A percentile compares a stretch with the other conserved stretches of the same genome.
These are phyloP conservation scores for Gnetum montanum DNA, from an alignment of 75 land plant species.

Conservation along the genomic window DNA sequence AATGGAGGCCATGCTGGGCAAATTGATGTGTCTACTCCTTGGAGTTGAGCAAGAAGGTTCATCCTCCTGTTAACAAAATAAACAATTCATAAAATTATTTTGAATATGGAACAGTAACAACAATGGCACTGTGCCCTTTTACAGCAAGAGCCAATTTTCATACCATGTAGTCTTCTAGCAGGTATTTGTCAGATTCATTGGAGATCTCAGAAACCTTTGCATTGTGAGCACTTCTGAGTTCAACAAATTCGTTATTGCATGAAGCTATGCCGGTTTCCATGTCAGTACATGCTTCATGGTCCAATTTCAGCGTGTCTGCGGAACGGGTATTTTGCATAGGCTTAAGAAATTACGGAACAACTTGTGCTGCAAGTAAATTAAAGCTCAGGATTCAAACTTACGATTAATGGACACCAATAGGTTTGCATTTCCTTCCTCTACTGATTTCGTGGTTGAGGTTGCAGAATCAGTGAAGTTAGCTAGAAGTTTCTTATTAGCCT, in stretches of 20 bases:
- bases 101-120: no score
- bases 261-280: constrained; percentile 51
- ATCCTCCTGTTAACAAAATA: constrained; percentile 64
- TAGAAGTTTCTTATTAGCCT: constrained; percentile 44
- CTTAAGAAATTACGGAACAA: no score
- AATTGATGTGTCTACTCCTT: constrained; percentile 30
- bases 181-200: constrained; percentile 37
- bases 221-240: constrained; percentile 45
- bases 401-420: constrained; percentile 53
- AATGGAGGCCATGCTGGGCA: constrained; percentile 48
- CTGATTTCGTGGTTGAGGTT: constrained; percentile 40
- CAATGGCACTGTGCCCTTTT: no score
- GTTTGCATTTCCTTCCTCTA: constrained; percentile 38
- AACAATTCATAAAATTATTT: no score
- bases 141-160: no score
- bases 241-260: constrained; percentile 42
- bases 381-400: constrained; percentile 18
- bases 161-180: constrained; percentile 55
- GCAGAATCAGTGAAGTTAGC: constrained; percentile 38
- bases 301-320: constrained; percentile 48
- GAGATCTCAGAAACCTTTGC: constrained; percentile 49
- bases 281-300: constrained; percentile 47
- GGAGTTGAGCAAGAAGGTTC: constrained; percentile 37
- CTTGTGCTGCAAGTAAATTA: no score
- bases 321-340: not conserved